Evolutionary conservation across 2,329 filamentous ascomycete genomes (phyloP), one percentile per base, ranked within the genome.

Genomic region (Aspergillus sp.): DNA sequence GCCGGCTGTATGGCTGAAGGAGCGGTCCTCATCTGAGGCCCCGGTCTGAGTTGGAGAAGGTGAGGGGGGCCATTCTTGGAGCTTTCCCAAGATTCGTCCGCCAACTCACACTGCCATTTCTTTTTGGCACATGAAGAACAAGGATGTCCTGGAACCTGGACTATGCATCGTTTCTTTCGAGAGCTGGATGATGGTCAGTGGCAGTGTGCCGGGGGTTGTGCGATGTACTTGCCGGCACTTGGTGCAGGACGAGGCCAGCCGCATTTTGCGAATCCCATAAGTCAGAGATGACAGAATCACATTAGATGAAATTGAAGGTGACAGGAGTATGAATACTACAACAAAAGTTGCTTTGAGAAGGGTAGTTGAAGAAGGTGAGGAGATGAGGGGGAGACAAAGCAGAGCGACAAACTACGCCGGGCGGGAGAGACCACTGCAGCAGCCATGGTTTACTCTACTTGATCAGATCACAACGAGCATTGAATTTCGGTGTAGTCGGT

Each of bases 111-210:
- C 27, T 35, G 41, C 46, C 46, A 27, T 12, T 40, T 46, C 12
- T 37, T 55, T 21, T 31, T 23, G 6, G 31, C 19, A 33, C 53
- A 55, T 8, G 47, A 39, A 19, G 19, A 23, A 12, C 53, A 55
- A 5, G 53, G 19, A 6, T 23, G 17, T 4, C 53, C 53, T 9
- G 37, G n/a, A 6, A 17, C 3, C 15, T 19, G 25, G 7, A 27
- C 33, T 17, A 55, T 50, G 17, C 53, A 55, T 25, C 46, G 37
- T 37, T 49, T 50, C 39, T 55, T 55, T 7, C 53, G 46, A 31
- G 53, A 45, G 5, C 53, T 55, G 41, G 25, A 44, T 41, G 39
- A 25, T 21, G n/a, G 25, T 40, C 8, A 47, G 39, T 23, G 4
- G 14, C 19, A 14, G 15, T 21, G 7, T 14, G 14, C 2, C 3